Conservation (phyloP, 495 filamentous ascomycete genomes). For the Clavariopsis aquatica region DNA sequence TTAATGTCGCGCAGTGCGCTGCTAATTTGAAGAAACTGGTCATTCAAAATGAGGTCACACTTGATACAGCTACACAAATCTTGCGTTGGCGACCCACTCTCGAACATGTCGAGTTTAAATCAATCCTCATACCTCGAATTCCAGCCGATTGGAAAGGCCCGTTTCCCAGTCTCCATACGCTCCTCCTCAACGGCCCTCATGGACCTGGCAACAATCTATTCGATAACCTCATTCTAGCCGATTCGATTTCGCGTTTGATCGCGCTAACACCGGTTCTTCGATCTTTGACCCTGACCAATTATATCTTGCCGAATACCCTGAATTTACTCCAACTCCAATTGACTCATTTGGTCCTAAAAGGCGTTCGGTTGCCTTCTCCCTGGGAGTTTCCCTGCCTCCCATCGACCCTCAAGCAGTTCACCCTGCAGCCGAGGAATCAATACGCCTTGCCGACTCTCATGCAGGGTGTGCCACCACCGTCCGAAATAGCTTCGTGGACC, state of each 20-base stretch:
- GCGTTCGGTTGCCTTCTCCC: not conserved
- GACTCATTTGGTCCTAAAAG: slow-evolving; percentile 12
- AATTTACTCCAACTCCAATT: slow-evolving; percentile 1
- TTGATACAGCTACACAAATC: slow-evolving; percentile 46
- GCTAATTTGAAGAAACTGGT: slow-evolving; percentile 49
- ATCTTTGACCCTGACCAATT: slow-evolving; percentile 1
- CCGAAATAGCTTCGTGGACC: not conserved
- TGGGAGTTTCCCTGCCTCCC: slow-evolving; percentile 20
- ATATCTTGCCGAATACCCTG: not conserved
- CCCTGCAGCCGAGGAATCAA: not conserved
- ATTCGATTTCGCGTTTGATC: not conserved
- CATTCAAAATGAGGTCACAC: slow-evolving; percentile 45
- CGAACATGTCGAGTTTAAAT: slow-evolving; percentile 47
- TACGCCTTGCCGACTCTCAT: not conserved
- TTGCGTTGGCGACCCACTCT: slow-evolving; percentile 48
- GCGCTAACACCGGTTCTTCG: slow-evolving; percentile 9
- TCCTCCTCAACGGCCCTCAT: slow-evolving; percentile 5
- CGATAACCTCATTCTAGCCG: not conserved
- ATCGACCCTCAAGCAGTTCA: slow-evolving; percentile 1
- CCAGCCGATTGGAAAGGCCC: slow-evolving; percentile 16
- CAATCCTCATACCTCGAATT: not conserved
- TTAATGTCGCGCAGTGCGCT: slow-evolving; percentile 32
- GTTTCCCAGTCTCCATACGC: slow-evolving; percentile 20
- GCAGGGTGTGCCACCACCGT: not conserved
- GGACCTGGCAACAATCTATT: too few species aligned